Conservation (phyloP, 129 eudicot genomes). For the Centaurea solstitialis region DNA sequence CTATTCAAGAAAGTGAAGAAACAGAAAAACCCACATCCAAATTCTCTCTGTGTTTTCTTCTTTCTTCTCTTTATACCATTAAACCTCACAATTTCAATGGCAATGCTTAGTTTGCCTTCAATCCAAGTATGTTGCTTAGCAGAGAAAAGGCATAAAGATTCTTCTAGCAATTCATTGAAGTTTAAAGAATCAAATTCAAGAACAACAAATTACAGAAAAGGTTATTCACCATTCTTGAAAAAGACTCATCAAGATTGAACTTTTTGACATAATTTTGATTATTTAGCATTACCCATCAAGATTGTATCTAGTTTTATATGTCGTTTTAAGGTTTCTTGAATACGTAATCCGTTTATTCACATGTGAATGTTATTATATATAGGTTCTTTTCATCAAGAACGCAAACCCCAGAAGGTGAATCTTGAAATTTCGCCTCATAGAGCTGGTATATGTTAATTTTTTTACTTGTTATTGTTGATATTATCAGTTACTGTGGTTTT, state of each 20-base stretch:
- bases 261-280: background rate
- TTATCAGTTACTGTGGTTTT: background rate
- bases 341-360: background rate
- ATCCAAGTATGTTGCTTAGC: conserved; percentile 20
- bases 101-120: conserved; percentile 27
- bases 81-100: background rate
- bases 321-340: background rate
- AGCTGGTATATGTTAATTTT: conserved; percentile 59
- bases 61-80: background rate
- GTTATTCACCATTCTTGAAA: conserved; percentile 5
- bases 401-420: conserved; percentile 59
- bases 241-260: conserved; percentile 8
- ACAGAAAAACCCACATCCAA: conserved; percentile 17
- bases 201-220: conserved; percentile 23
- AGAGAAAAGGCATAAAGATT: conserved; percentile 24
- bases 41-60: background rate
- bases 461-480: background rate
- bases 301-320: background rate
- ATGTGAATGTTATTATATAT: background rate
- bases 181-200: conserved; percentile 26
- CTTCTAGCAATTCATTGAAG: conserved; percentile 20
- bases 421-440: conserved; percentile 89
- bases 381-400: conserved; percentile 41
- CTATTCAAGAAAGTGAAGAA: conserved; percentile 10
- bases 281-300: background rate